These are phyloP conservation scores for Tolypocladium endophyticum DNA, from an alignment of 2,329 filamentous ascomycete genomes.

Conservation along the genomic window DNA sequence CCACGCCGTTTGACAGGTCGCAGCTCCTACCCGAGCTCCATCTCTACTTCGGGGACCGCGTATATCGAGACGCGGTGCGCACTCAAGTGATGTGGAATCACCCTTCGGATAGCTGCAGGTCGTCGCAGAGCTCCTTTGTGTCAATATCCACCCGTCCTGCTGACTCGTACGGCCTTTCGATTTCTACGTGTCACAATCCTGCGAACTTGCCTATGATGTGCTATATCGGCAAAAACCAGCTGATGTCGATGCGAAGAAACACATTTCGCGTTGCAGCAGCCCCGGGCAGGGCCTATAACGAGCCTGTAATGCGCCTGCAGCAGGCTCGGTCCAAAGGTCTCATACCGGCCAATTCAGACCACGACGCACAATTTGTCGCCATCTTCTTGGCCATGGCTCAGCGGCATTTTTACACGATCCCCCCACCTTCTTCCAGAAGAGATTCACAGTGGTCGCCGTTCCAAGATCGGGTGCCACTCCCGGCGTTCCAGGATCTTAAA, in stretches of 20 bases:
- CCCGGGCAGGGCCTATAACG: slow-evolving; percentile 30
- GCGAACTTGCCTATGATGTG: slow-evolving; percentile 24
- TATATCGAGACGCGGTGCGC: slow-evolving; percentile 34
- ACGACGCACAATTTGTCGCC: slow-evolving; percentile 41
- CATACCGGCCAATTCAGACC: slow-evolving; percentile 34
- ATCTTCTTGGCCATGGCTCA: slow-evolving; percentile 48
- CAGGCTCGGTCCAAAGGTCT: slow-evolving; percentile 34
- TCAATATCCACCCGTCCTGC: slow-evolving; percentile 25
- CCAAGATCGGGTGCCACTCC: slow-evolving; percentile 10
- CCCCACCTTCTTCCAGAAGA: slow-evolving; percentile 9
- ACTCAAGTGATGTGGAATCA: slow-evolving; percentile 40
- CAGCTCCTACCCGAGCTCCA: slow-evolving; percentile 29
- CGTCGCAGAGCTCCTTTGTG: slow-evolving; percentile 20
- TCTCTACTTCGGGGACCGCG: slow-evolving; percentile 36
- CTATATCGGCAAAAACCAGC: slow-evolving; percentile 37
- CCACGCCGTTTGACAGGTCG: slow-evolving; percentile 18
- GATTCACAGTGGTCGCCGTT: slow-evolving; percentile 15
- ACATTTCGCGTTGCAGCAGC: slow-evolving; percentile 34
- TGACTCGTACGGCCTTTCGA: slow-evolving; percentile 15
- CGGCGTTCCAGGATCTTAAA: slow-evolving; percentile 35
- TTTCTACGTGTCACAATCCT: slow-evolving; percentile 10
- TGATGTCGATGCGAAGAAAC: slow-evolving; percentile 33
- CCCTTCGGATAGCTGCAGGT: slow-evolving; percentile 12
- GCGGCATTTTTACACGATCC: slow-evolving; percentile 34
- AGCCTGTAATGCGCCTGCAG: slow-evolving; percentile 37